Evolutionary conservation across 1,139 yeast species (phyloP), one percentile per base, ranked within the genome.

Genomic region (Kodamaea fungicola): DNA sequence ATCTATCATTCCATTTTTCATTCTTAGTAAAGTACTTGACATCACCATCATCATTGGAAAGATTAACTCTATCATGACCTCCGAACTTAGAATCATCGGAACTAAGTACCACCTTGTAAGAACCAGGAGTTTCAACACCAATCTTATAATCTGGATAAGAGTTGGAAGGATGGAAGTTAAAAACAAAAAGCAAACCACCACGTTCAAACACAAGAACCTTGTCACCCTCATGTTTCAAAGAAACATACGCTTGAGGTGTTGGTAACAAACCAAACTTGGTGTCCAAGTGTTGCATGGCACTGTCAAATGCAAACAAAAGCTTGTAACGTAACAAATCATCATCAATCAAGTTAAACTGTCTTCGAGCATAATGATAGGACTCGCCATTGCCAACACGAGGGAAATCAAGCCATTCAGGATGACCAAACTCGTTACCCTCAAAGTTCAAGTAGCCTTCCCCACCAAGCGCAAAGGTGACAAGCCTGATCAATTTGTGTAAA

Each of bases 371-470:
- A 61, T 86, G 94, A 64, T 86, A 92, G 13, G 95, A 83, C 59
- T 89, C 90, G 28, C 74, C 74, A 60, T 92, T 92, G 32, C 96
- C 97, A 30, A 48, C 83, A 50, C 97, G 78, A 8, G 98, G 98
- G 72, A 92, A 92, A 61, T 92, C 98, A 34, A 92, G 74, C 98
- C 98, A 92, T 59, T 92, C 98, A 2, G 98, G 98, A 54, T 92
- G 98, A 10, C 98, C 98, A 66, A 92, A 92, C 63, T 92, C 98
- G 55, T 92, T 92, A 40, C 98, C 98, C 67, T 90, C 97, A 55
- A 92, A 92, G 57, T 89, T 90, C 54, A 92, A 75, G 57, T 90
- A 92, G 0, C 96, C 97, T 61, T 92, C 97, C 41, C 98, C 98
- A 34, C 97, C 97, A 21, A 92, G 70, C 0, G 92, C 67, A 54